Conservation (phyloP, 1,284 basidiomycete species). For the Porogramme epimiltina region DNA sequence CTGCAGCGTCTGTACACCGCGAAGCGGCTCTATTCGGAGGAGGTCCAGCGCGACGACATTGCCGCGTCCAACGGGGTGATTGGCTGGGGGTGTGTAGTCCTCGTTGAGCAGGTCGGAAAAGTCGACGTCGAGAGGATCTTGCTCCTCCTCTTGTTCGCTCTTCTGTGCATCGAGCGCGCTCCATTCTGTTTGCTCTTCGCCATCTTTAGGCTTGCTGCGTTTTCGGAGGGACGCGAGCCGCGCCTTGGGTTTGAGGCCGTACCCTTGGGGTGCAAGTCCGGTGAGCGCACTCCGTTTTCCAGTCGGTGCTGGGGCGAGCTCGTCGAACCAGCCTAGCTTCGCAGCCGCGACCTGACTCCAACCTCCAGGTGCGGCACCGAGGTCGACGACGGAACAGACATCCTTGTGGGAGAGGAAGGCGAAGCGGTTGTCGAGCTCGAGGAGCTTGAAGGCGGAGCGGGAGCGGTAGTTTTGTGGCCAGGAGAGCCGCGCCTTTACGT, state of each 20-base stretch:
- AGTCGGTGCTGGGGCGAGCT: no score
- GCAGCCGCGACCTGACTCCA: constrained; percentile 84
- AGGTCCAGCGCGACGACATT: constrained; percentile 77
- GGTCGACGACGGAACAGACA: constrained; percentile 70
- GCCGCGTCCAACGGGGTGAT: constrained; percentile 39
- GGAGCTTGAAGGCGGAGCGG: constrained; percentile 84
- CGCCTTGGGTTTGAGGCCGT: background rate
- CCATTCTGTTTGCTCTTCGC: background rate
- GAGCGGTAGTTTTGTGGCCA: constrained; percentile 60
- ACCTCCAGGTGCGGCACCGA: constrained; percentile 87
- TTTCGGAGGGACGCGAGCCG: background rate
- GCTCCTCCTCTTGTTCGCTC: background rate
- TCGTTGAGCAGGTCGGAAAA: constrained; percentile 9
- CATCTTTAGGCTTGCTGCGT: no score
- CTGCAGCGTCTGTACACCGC: constrained; percentile 68
- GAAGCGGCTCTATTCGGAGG: constrained; percentile 65
- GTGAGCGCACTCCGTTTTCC: no score
- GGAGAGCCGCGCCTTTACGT: constrained; percentile 59
- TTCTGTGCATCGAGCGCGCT: background rate
- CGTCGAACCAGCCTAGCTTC: constrained; percentile 41
- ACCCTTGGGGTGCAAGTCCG: no score
- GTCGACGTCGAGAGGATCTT: constrained; percentile 1
- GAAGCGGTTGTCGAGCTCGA: constrained; percentile 65
- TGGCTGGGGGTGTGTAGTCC: background rate
- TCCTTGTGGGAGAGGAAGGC: constrained; percentile 54